phyloP scores from a whole-genome alignment of 2,329 filamentous ascomycete genomes.

The Talaromyces piceae region DNA sequence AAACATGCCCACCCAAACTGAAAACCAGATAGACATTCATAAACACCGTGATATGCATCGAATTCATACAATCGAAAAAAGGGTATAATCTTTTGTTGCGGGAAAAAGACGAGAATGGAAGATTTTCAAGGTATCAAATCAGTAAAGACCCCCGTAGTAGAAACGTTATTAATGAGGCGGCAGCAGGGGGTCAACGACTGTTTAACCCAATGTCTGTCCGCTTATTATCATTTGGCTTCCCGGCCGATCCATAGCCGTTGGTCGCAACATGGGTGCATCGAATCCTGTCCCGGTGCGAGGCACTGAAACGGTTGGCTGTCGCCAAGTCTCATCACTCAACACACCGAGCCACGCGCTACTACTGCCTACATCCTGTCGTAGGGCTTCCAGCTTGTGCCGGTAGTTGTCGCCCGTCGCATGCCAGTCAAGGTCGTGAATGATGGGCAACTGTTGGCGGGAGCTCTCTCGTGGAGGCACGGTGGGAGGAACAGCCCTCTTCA shows the following conservation, averaged over 20 bases:
- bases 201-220: constrained; percentile 31
- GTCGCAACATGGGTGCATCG: constrained; percentile 23
- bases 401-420: constrained; percentile 63
- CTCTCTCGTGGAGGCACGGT: neutral
- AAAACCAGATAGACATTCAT: neutral
- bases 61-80: constrained; percentile 12
- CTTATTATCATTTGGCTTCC: constrained; percentile 35
- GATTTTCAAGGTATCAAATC: neutral
- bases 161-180: neutral
- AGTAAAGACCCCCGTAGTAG: neutral
- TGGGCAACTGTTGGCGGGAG: neutral
- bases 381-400: constrained; percentile 75
- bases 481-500: constrained; percentile 1
- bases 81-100: constrained; percentile 10
- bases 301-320: constrained; percentile 22
- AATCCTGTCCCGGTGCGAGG: constrained; percentile 25
- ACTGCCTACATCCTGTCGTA: constrained; percentile 77
- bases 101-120: too few species aligned
- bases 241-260: constrained; percentile 27
- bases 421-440: constrained; percentile 21
- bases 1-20: constrained; percentile 11
- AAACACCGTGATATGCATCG: constrained; percentile 11
- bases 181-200: too few species aligned
- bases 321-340: constrained; percentile 66
- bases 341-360: constrained; percentile 83